These are phyloP conservation scores for Saturnispora hagleri DNA, from an alignment of 805 yeast species.

Conservation along the genomic window DNA sequence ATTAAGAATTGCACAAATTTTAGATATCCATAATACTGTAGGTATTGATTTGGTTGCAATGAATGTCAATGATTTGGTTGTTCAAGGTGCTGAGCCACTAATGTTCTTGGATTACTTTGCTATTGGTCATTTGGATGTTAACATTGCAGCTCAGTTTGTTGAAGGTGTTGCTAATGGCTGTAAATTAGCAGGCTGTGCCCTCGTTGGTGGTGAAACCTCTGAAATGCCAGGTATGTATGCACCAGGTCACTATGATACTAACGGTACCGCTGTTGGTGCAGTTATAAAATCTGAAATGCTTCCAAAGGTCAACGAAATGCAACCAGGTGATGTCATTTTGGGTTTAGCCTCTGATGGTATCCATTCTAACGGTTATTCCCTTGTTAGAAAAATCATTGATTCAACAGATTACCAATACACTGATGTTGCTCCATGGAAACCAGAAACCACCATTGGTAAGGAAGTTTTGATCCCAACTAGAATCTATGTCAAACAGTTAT, in stretches of 20 bases:
- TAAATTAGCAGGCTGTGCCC: slow-evolving; percentile 88
- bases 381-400: slow-evolving; percentile 87
- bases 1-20: slow-evolving; percentile 84
- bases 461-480: slow-evolving; percentile 83
- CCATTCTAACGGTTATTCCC: slow-evolving; percentile 94
- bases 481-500: slow-evolving; percentile 86
- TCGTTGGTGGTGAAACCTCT: slow-evolving; percentile 98
- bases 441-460: slow-evolving; percentile 67
- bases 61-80: slow-evolving; percentile 97
- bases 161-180: slow-evolving; percentile 96
- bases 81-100: slow-evolving; percentile 98
- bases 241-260: slow-evolving; percentile 93
- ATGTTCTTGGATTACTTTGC: slow-evolving; percentile 95
- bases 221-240: slow-evolving; percentile 99
- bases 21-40: slow-evolving; percentile 89
- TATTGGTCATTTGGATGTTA: slow-evolving; percentile 80
- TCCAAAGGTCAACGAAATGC: slow-evolving; percentile 63
- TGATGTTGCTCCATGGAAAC: slow-evolving; percentile 80
- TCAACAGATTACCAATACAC: slow-evolving; percentile 61
- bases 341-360: slow-evolving; percentile 90
- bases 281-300: slow-evolving; percentile 65
- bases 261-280: slow-evolving; percentile 98
- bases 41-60: slow-evolving; percentile 98
- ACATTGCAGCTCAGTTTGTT: slow-evolving; percentile 80
- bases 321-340: slow-evolving; percentile 68